Evolutionary conservation across 1,284 basidiomycete genomes (phyloP).

Genomic region (Trametes hirsuta): DNA sequence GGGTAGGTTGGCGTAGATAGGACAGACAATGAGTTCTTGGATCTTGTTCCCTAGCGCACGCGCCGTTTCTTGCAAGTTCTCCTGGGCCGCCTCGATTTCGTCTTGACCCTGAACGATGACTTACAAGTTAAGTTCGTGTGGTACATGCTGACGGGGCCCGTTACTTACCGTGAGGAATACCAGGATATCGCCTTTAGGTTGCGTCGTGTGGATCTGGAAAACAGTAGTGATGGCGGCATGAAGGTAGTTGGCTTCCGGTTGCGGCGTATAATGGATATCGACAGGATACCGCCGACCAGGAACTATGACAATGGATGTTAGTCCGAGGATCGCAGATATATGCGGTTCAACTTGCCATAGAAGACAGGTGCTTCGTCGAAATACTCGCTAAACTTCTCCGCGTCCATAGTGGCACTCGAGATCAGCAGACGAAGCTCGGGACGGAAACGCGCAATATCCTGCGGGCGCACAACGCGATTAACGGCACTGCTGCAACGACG

Average conservation of each 20-base stretch:
- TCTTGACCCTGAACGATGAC: slow-evolving; percentile 80
- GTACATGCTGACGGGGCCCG: neutral
- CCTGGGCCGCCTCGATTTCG: slow-evolving; percentile 97
- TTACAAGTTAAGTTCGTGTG: neutral
- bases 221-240: slow-evolving; percentile 98
- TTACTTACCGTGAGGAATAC: slow-evolving; percentile 89
- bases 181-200: slow-evolving; percentile 97
- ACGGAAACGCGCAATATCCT: slow-evolving; percentile 97
- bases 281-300: slow-evolving; percentile 98
- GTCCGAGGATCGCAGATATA: neutral
- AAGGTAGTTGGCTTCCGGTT: slow-evolving; percentile 97
- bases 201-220: slow-evolving; percentile 99
- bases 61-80: slow-evolving; percentile 95
- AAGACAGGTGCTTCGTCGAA: slow-evolving; percentile 95
- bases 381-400: slow-evolving; percentile 95
- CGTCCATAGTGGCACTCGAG: slow-evolving; percentile 96
- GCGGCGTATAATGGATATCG: slow-evolving; percentile 97
- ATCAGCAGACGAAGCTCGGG: slow-evolving; percentile 92
- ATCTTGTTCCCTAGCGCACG: slow-evolving; percentile 96
- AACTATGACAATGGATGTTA: slow-evolving; percentile 51
- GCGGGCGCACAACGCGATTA: slow-evolving; percentile 20
- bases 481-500: slow-evolving; percentile 24
- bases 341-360: slow-evolving; percentile 60
- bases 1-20: slow-evolving; percentile 97
- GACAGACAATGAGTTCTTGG: slow-evolving; percentile 92